Evolutionary conservation across 2,329 filamentous ascomycete species (phyloP), one percentile per base, ranked within the genome.

Genomic region (Fusarium coicis): DNA sequence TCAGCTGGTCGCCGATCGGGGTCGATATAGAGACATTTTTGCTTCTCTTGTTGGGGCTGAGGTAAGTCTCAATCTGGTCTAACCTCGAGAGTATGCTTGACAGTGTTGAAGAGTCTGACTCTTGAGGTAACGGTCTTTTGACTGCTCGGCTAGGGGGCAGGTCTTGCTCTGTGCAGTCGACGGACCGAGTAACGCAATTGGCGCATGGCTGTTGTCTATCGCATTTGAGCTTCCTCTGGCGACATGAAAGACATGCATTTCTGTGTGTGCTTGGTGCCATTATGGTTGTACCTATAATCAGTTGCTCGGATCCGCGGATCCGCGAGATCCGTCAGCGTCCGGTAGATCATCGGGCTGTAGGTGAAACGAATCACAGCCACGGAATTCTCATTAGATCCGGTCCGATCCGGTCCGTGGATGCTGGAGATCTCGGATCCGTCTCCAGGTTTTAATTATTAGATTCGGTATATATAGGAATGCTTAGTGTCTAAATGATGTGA

Each of bases 361-460:
- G 1, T 0, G 4, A 0, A 6, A 23, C 47, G 2, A 50, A 50
- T 34, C 30, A 47, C 10, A n/a, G 3, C 26, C 44, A 11, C 4
- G 26, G 5, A 8, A 11, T 3, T 8, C 19, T 11, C 0, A 4
- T 4, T 2, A 3, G 16, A 1, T 43, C 42, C 42, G 23, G 34
- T 49, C 32, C 55, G 42, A 18, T 58, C 55, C 47, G 36, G 47
- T 60, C 46, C 58, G 19, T 28, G 58, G 39, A 7, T 4, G 9
- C 19, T 10, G 15, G 23, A 26, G 2, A 19, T 49, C 19, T n/a
- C 11, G 19, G 42, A 30, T 58, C 55, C 42, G 30, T 4, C 7
- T 2, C 8, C 3, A 2, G 1, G 5, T 10, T 16, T 7, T 2
- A 3, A 11, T 14, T 10, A 12, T 28, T 1, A 5, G 23, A 4